Conservation (phyloP, 352 stramenopile genomes). For the Albugo laibachii region DNA sequence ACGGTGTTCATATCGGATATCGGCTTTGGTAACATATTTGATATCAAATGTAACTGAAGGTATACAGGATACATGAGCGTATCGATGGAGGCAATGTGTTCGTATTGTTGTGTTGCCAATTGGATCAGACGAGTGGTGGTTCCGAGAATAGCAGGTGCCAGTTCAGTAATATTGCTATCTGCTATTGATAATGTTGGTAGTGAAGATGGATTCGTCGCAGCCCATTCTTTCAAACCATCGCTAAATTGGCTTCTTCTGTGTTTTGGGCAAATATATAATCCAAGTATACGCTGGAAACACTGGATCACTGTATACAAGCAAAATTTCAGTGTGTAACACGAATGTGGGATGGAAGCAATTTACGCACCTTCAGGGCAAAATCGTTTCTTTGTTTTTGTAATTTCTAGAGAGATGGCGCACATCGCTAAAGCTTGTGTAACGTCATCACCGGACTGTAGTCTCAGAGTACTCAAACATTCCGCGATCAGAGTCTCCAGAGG, state of each 20-base stretch:
- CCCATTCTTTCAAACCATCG: no score
- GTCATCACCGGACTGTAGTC: slow-evolving; percentile 50
- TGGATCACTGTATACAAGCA: no score
- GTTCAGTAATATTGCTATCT: no score
- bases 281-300: no score
- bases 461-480: slow-evolving; percentile 70
- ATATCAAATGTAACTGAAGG: background rate
- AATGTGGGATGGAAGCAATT: no score
- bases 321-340: no score
- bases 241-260: no score
- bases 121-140: slow-evolving; percentile 18
- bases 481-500: slow-evolving; percentile 82
- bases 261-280: no score
- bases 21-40: background rate
- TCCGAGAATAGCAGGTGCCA: no score
- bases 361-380: slow-evolving; percentile 59
- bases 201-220: no score
- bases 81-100: slow-evolving; percentile 37
- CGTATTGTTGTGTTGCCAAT: slow-evolving; percentile 16
- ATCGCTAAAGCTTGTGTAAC: slow-evolving; percentile 65
- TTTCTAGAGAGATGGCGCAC: slow-evolving; percentile 42
- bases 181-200: no score
- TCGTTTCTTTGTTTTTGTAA: slow-evolving; percentile 75
- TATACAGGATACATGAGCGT: slow-evolving; percentile 7
- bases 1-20: background rate